These are phyloP conservation scores for Papiliotrema flavescens DNA, from an alignment of 1,284 basidiomycete genomes.

Conservation along the genomic window DNA sequence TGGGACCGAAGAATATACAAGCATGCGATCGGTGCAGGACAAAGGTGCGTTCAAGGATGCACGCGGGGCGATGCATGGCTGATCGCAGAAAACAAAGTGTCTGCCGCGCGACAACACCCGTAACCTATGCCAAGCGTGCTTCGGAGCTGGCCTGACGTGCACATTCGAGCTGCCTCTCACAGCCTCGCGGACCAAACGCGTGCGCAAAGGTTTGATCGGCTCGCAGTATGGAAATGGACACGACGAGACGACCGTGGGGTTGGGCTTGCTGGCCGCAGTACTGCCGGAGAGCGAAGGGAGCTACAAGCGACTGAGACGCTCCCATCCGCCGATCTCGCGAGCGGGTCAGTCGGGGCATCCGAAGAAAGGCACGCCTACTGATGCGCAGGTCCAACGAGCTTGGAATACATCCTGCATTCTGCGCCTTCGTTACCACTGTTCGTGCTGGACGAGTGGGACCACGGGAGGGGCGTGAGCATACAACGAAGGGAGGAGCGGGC, in stretches of 20 bases:
- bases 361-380: not conserved
- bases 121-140: constrained; percentile 10
- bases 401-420: not conserved
- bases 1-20: not conserved
- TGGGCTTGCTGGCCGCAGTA: not conserved
- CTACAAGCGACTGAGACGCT: too few relatives aligned
- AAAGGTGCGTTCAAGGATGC: not conserved
- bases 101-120: not conserved
- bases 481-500: not conserved
- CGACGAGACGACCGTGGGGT: not conserved
- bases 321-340: not conserved
- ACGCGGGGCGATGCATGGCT: not conserved
- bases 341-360: not conserved
- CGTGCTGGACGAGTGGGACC: not conserved
- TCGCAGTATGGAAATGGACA: not conserved
- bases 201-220: constrained; percentile 14
- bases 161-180: constrained; percentile 29
- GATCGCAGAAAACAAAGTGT: not conserved
- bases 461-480: not conserved
- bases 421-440: not conserved
- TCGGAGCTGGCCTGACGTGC: constrained; percentile 10
- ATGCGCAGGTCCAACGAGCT: not conserved
- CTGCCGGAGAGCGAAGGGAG: not conserved
- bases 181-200: constrained; percentile 25
- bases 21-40: not conserved